These are phyloP conservation scores for Gamarada debralockiae DNA, from an alignment of 495 filamentous ascomycete species.

Conservation along the genomic window DNA sequence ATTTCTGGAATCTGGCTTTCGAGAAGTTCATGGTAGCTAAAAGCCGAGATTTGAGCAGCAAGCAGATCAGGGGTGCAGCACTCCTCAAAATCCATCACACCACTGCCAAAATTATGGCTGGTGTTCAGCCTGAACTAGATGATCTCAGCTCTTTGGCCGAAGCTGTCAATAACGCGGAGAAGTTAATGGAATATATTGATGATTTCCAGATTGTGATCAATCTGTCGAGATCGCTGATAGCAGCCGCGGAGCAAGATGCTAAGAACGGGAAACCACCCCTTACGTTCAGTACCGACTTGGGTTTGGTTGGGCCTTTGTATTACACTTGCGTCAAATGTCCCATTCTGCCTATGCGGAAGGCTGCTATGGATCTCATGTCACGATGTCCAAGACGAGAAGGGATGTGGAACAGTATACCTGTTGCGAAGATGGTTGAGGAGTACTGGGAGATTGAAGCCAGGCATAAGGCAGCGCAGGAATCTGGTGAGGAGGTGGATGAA, in stretches of 20 bases:
- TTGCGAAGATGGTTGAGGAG: slow-evolving; percentile 2
- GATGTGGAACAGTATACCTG: slow-evolving; percentile 29
- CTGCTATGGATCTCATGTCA: slow-evolving; percentile 33
- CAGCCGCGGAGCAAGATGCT: background rate
- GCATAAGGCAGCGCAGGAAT: slow-evolving; percentile 2
- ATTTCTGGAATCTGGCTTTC: background rate
- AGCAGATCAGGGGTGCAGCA: background rate
- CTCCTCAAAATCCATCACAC: slow-evolving; percentile 12
- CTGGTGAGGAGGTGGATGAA: background rate
- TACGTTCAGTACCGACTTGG: slow-evolving; percentile 21
- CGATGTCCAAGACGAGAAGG: slow-evolving; percentile 38
- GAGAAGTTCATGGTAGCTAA: slow-evolving; percentile 3
- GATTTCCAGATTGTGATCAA: slow-evolving; percentile 6
- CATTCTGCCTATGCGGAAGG: slow-evolving; percentile 34
- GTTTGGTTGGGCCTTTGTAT: slow-evolving; percentile 33
- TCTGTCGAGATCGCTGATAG: slow-evolving; percentile 3
- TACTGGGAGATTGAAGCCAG: slow-evolving; percentile 9
- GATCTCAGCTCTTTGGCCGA: slow-evolving; percentile 1
- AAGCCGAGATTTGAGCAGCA: background rate
- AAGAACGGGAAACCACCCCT: slow-evolving; percentile 6
- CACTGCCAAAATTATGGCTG: slow-evolving; percentile 1
- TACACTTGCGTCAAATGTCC: slow-evolving; percentile 34
- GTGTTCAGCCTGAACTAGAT: background rate
- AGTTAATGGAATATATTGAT: slow-evolving; percentile 1
- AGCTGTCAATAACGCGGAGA: background rate